These are phyloP conservation scores for Lepraria neglecta DNA, from an alignment of 495 filamentous ascomycete genomes.

Conservation along the genomic window DNA sequence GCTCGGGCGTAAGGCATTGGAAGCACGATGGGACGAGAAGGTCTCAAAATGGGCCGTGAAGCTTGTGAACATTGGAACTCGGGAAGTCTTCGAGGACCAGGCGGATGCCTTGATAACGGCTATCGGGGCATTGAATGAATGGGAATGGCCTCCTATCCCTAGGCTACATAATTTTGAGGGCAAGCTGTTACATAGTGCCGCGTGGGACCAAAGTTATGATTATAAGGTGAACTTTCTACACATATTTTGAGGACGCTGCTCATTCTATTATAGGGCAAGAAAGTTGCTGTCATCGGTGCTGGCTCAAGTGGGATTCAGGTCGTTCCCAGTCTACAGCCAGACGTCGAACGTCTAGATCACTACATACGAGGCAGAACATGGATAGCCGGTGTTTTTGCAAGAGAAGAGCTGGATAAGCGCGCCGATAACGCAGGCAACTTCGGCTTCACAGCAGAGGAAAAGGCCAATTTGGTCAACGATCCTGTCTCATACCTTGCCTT, in stretches of 20 bases:
- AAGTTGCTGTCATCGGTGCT: conserved; percentile 57
- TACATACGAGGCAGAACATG: conserved; percentile 63
- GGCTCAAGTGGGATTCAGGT: conserved; percentile 53
- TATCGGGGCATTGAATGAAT: conserved; percentile 50
- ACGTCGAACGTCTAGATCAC: conserved; percentile 53
- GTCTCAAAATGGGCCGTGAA: conserved; percentile 47
- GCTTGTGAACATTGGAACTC: conserved; percentile 35
- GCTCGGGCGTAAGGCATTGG: conserved; percentile 45
- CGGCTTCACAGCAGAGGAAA: conserved; percentile 9
- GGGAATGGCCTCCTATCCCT: conserved; percentile 47
- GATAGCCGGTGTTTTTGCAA: conserved; percentile 54
- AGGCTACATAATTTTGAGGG: conserved; percentile 47
- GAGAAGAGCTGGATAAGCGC: conserved; percentile 27
- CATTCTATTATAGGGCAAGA: conserved; percentile 35
- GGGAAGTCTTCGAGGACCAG: conserved; percentile 44
- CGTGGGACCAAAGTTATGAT: conserved; percentile 47
- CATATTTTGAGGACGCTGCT: background rate
- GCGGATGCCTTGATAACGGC: conserved; percentile 58
- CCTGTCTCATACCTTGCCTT: conserved; percentile 45
- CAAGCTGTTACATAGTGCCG: conserved; percentile 46
- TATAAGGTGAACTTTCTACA: background rate
- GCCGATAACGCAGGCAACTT: conserved; percentile 4
- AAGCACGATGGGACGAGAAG: conserved; percentile 47
- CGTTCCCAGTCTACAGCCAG: conserved; percentile 50
- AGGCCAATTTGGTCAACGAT: conserved; percentile 38